Percentiles rank a stretch among this genome's conserved stretches.
These are phyloP conservation scores for Pythium monospermum DNA, from an alignment of 352 stramenopile genomes.

Conservation along the genomic window DNA sequence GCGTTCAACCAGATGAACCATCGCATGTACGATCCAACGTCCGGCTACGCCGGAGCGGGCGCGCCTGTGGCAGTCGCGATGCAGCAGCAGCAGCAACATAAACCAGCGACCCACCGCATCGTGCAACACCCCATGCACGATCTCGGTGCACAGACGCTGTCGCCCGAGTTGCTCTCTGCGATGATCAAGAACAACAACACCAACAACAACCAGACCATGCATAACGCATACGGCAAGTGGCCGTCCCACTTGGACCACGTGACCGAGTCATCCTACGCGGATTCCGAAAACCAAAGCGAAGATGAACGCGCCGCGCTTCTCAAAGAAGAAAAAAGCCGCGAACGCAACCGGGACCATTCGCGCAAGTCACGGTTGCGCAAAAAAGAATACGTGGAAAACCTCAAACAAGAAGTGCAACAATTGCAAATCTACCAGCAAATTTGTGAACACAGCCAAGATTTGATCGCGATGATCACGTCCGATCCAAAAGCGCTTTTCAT, in stretches of 20 bases:
- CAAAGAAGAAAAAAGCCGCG: conserved; percentile 82
- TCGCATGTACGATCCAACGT: conserved; percentile 64
- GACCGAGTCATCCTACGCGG: conserved; percentile 9
- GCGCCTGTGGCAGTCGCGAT: conserved; percentile 31
- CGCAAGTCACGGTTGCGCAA: conserved; percentile 93
- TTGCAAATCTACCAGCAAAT: conserved; percentile 84
- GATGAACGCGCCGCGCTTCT: conserved; percentile 73
- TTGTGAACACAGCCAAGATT: conserved; percentile 75
- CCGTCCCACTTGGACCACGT: conserved; percentile 7
- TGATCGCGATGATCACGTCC: conserved; percentile 67
- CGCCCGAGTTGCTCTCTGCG: conserved; percentile 69
- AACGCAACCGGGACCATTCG: conserved; percentile 94
- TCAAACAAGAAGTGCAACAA: conserved; percentile 87
- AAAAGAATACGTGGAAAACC: conserved; percentile 93
- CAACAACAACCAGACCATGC: conserved; percentile 51
- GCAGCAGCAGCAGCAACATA: too few species aligned
- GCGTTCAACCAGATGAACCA: conserved; percentile 57
- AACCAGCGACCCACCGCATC: conserved; percentile 29
- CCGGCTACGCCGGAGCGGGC: conserved; percentile 34
- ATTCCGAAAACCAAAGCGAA: conserved; percentile 70
- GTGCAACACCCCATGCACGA: conserved; percentile 28
- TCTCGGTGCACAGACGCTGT: conserved; percentile 72
- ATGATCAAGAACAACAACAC: conserved; percentile 85
- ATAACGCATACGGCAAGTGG: conserved; percentile 7
- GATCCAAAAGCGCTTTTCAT: conserved; percentile 61